Percentiles rank a stretch among this genome's conserved stretches.
phyloP scores from a whole-genome alignment of 2,329 filamentous ascomycete species.

The Colletotrichum lentis region DNA sequence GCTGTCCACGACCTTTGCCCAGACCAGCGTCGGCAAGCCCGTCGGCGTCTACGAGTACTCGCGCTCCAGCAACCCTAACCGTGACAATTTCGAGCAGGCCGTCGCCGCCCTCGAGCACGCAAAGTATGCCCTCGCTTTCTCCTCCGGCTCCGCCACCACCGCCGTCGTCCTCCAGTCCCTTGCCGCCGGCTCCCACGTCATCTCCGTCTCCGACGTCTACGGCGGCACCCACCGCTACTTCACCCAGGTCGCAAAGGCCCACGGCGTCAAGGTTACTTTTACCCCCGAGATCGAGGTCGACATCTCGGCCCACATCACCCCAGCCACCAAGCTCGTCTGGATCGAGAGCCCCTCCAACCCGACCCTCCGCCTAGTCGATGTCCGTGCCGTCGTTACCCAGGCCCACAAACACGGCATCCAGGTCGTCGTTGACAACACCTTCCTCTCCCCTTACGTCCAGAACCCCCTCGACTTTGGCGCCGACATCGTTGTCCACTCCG shows the following conservation, averaged over 20 bases:
- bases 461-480: constrained; percentile 95
- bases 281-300: constrained; percentile 91
- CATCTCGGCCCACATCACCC: constrained; percentile 82
- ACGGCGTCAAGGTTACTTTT: constrained; percentile 94
- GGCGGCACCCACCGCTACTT: constrained; percentile 98
- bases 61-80: constrained; percentile 92
- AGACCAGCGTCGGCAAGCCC: constrained; percentile 85
- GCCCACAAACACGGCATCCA: constrained; percentile 89
- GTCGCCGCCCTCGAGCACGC: constrained; percentile 93
- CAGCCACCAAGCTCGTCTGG: constrained; percentile 94
- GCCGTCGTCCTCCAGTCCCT: constrained; percentile 93
- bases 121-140: constrained; percentile 91
- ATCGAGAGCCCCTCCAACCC: constrained; percentile 97
- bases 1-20: constrained; percentile 95
- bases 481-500: constrained; percentile 95
- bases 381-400: constrained; percentile 80
- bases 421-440: constrained; percentile 99
- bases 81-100: constrained; percentile 90
- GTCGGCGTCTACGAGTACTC: constrained; percentile 93
- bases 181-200: constrained; percentile 88
- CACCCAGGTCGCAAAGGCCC: constrained; percentile 93
- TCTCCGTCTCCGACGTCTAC: constrained; percentile 97
- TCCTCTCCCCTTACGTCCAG: constrained; percentile 94
- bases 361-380: constrained; percentile 91
- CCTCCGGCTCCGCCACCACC: constrained; percentile 92